Evolutionary conservation across 495 filamentous ascomycete species (phyloP).

Genomic region (Achaetomiella virescens): DNA sequence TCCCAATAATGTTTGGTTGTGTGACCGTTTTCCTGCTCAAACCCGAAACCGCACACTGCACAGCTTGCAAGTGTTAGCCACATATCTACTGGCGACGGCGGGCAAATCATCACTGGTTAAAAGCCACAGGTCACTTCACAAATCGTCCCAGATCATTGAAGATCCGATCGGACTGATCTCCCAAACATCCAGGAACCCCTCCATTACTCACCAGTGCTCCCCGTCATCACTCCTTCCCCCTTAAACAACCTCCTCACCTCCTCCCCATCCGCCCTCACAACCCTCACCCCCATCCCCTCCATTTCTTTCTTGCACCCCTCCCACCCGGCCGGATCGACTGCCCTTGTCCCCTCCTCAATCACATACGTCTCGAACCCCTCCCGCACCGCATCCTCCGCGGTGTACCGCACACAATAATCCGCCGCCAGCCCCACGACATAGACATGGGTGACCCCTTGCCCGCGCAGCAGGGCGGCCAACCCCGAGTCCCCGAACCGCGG

Average conservation of each 20-base stretch:
- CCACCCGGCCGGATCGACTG: slow-evolving; percentile 60
- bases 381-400: slow-evolving; percentile 67
- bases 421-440: slow-evolving; percentile 80
- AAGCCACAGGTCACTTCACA: too few species aligned
- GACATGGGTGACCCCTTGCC: slow-evolving; percentile 60
- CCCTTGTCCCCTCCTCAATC: slow-evolving; percentile 68
- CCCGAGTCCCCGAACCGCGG: slow-evolving; percentile 54
- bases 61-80: too few species aligned
- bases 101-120: too few species aligned
- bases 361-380: slow-evolving; percentile 74
- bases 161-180: too few species aligned
- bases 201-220: background rate
- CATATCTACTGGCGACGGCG: too few species aligned
- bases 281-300: slow-evolving; percentile 37
- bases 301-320: slow-evolving; percentile 51
- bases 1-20: too few species aligned
- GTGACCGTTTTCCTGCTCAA: too few species aligned
- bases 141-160: too few species aligned
- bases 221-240: background rate
- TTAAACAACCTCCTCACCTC: slow-evolving; percentile 36
- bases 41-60: too few species aligned
- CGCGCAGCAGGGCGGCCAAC: slow-evolving; percentile 51
- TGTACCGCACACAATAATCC: slow-evolving; percentile 83
- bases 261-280: slow-evolving; percentile 37
- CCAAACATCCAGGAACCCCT: too few species aligned